These are phyloP conservation scores for Lolium perenne DNA, from an alignment of 176 grass and related monocot genomes.

Conservation along the genomic window DNA sequence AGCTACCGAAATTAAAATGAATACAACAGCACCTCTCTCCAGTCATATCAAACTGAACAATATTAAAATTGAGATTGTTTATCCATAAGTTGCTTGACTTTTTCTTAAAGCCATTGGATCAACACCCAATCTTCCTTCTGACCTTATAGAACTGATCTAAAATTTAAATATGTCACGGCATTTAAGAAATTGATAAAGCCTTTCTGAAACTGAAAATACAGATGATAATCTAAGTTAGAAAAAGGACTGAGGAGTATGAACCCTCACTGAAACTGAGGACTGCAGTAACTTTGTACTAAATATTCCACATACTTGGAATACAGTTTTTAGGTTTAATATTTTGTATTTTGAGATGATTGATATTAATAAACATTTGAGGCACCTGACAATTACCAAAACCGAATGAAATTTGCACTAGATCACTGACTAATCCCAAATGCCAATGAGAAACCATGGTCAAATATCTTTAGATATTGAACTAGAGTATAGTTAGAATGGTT, in stretches of 20 bases:
- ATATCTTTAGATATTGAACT: constrained; percentile 14
- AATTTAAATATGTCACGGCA: not conserved
- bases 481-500: not conserved
- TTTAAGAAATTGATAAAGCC: not conserved
- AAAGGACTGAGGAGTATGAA: constrained; percentile 1
- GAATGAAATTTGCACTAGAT: not conserved
- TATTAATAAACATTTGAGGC: not conserved
- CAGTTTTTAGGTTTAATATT: not conserved
- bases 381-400: not conserved
- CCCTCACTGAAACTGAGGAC: not conserved
- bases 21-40: not conserved
- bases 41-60: not conserved
- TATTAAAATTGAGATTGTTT: not conserved
- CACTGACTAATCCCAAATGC: not conserved
- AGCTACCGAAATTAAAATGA: not conserved
- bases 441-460: not conserved
- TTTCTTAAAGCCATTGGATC: not conserved
- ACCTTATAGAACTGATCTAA: not conserved
- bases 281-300: not conserved
- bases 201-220: not conserved
- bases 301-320: not conserved
- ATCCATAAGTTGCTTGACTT: not conserved
- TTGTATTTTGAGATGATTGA: not conserved
- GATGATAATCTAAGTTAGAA: not conserved
- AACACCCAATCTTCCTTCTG: not conserved